These are phyloP conservation scores for maize (Zea mays) DNA, from an alignment of 176 grass and related monocot genomes.

Conservation along the genomic window Zm-B73-REFERENCE-NAM-5.0 NC_050099.1:51770501-51771000, in stretches of 20 bases:
- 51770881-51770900: background rate
- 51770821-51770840: background rate
- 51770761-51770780: too few relatives aligned
- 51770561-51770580: background rate
- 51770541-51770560: background rate
- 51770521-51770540: background rate
- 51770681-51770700: too few relatives aligned
- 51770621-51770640: too few relatives aligned
- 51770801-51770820: background rate
- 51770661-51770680: too few relatives aligned
- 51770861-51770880: background rate
- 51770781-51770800: too few relatives aligned
- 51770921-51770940: background rate
- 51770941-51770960: background rate
- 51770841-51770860: background rate
- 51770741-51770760: too few relatives aligned
- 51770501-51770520: background rate
- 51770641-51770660: too few relatives aligned
- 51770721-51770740: too few relatives aligned
- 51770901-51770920: background rate
- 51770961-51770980: background rate
- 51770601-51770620: too few relatives aligned
- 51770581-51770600: background rate
- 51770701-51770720: too few relatives aligned
- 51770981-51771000: background rate